Base-by-base conservation (phyloP, 2,329 filamentous ascomycete species). In the Cytospora piceicola region DNA sequence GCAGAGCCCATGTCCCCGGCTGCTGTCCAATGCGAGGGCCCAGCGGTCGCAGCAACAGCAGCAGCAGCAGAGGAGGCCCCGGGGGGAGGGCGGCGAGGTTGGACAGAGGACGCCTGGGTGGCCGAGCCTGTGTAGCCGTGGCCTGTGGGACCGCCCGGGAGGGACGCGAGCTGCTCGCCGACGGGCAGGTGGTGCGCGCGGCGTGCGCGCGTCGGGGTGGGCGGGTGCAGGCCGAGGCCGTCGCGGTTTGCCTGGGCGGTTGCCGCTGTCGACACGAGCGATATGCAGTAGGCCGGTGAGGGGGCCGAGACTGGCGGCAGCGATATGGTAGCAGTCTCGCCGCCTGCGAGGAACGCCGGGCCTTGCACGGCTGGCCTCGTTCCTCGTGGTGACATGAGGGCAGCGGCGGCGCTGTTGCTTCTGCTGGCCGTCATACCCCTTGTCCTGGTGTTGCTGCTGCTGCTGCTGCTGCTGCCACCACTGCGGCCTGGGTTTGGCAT, bases 71-170 rank as follows among this genome's bases (percentile, higher is more conserved):
- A n/a, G 27, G 49, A 32, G 49, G n/a, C 49, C 22, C 27, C 46
- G 29, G 66, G 68, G 53, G 69, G 67, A 65, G 54, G 57, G 39
- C 69, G 61, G 65, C 64, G 54, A 71, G 65, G 73, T 75, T 66
- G 62, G 70, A 75, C 71, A 67, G 65, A 59, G 51, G 63, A 66
- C 68, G 67, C 68, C 69, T 72, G 70, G 68, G 67, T 70, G 72
- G 68, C 68, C 70, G 73, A 71, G 68, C 67, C 49, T 63, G 70
- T 69, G 71, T 57, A 57, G 54, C 61, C 42, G 61, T 69, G 67
- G 69, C 69, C 72, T 70, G 73, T 75, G 70, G 69, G 70, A 75
- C 72, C 70, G 39, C 39, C 34, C 69, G 69, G 65, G 58, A 70
- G 65, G 68, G 68, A 61, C 65, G 70, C 63, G 65, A 70, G 56